Percentiles rank a stretch among this genome's conserved stretches.
These are phyloP conservation scores for Beverwykella pulmonaria DNA, from an alignment of 495 filamentous ascomycete genomes.

Conservation along the genomic window DNA sequence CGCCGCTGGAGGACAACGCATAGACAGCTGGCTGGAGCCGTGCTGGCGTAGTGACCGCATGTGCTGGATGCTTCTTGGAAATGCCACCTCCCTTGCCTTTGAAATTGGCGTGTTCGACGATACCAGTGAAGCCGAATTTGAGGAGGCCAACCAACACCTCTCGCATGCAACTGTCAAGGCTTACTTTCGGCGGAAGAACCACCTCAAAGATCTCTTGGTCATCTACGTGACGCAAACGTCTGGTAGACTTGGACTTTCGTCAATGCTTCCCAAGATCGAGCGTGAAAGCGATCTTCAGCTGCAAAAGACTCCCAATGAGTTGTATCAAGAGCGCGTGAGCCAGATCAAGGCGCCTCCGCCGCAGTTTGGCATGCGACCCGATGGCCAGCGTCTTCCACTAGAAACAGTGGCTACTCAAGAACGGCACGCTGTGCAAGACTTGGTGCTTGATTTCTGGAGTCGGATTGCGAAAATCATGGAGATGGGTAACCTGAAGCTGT, in stretches of 20 bases:
- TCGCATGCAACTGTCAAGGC: constrained; percentile 60
- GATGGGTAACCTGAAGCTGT: constrained; percentile 78
- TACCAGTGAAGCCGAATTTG: constrained; percentile 57
- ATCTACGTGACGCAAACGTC: constrained; percentile 90
- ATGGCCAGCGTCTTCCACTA: constrained; percentile 45
- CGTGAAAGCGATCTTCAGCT: constrained; percentile 33
- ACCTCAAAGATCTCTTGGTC: constrained; percentile 80
- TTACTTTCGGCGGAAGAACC: constrained; percentile 75
- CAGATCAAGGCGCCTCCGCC: constrained; percentile 24
- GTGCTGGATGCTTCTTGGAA: constrained; percentile 97
- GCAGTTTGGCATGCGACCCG: constrained; percentile 44
- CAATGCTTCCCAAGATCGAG: constrained; percentile 71
- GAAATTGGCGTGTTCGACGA: constrained; percentile 93
- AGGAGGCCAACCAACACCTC: constrained; percentile 39
- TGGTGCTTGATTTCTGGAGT: constrained; percentile 89
- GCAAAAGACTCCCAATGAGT: constrained; percentile 25
- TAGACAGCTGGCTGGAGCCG: constrained; percentile 93
- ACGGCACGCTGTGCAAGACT: constrained; percentile 61
- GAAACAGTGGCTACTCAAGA: constrained; percentile 40
- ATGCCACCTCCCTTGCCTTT: constrained; percentile 83
- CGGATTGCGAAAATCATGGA: constrained; percentile 89
- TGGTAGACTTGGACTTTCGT: constrained; percentile 89
- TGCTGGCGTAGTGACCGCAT: constrained; percentile 96
- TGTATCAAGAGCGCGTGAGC: constrained; percentile 34
- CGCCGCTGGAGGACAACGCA: constrained; percentile 63